Evolutionary conservation across 257 asterid genomes (phyloP), one percentile per base, ranked within the genome.

Genomic region (Nicotiana tabacum): DNA sequence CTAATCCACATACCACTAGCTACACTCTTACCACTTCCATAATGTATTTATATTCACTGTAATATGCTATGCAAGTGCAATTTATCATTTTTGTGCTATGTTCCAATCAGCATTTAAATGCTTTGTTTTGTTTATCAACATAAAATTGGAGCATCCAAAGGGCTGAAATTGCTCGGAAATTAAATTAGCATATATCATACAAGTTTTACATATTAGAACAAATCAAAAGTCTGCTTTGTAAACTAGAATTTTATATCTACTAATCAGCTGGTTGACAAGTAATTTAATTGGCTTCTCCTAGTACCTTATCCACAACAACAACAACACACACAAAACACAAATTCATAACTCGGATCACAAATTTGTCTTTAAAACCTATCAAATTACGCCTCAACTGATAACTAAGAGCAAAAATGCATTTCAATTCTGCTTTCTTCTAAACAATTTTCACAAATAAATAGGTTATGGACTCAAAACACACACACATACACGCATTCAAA

Each of bases 101-200:
- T 70, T 55, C 60, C n/a, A 57, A 21, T 30, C 35, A 72, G 78
- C 15, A 74, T 51, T 74, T 74, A 74, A 74, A 46, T 72, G 79
- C 79, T 74, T 74, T 70, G 35, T 33, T 70, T 70, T n/a, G 21
- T 70, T 39, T 70, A 39, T 55, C 60, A 48, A 46, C 35, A 11
- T 48, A 74, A 37, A 48, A 74, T 46, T 27, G 80, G 62, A 48
- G 39, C 1, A 48, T 48, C 62, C 13, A 74, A 24, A 4, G 80
- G 62, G 43, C 35, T 74, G n/a, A 74, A 74, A 48, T 27, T 74
- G 58, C 62, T 27, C 80, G 15, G 62, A 74, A 27, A 24, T 74
- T 51, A 27, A 48, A 48, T 16, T 3, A 74, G 4, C 62, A 74
- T 27, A 6, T 13, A 48, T 48, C 80, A 72, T 72, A 21, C 60